A percentile compares a stretch with the other conserved stretches of the same genome.
Conservation (phyloP, 2,329 filamentous ascomycete species). For the Claviceps pusilla region DNA sequence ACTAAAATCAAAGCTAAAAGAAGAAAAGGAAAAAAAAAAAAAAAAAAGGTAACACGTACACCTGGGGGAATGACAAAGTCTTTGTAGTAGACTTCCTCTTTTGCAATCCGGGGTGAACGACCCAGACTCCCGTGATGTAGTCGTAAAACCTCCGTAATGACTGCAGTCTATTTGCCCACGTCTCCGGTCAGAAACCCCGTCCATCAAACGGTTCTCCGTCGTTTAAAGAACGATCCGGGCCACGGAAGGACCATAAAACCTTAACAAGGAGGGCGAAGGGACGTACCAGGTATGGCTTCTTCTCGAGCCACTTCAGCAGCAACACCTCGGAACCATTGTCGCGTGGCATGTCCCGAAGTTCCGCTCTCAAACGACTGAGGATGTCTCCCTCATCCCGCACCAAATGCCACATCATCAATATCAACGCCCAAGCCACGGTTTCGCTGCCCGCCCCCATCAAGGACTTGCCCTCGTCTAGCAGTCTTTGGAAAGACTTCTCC, state of each 20-base stretch:
- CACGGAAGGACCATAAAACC: too few relatives aligned
- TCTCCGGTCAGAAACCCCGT: background rate
- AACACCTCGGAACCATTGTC: background rate
- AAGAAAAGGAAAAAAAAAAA: background rate
- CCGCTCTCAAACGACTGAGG: constrained; percentile 12
- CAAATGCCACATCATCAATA: constrained; percentile 20
- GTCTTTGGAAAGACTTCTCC: constrained; percentile 18
- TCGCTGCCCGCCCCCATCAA: constrained; percentile 22
- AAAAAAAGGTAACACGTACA: too few relatives aligned
- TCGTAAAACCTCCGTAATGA: constrained; percentile 23
- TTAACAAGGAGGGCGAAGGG: too few relatives aligned
- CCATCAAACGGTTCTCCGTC: too few relatives aligned
- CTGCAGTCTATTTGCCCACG: constrained; percentile 11
- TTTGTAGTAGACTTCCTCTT: constrained; percentile 13
- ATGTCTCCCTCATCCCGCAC: constrained; percentile 14
- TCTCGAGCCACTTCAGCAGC: constrained; percentile 1
- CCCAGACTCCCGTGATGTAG: constrained; percentile 22
- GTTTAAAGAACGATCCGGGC: too few relatives aligned
- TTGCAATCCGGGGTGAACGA: constrained; percentile 14
- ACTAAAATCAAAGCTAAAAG: too few relatives aligned
- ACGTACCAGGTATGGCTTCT: constrained; percentile 19
- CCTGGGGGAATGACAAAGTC: constrained; percentile 7
- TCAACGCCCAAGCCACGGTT: constrained; percentile 20
- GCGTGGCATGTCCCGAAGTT: background rate
- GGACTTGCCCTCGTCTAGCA: constrained; percentile 18